These are phyloP conservation scores for Colletotrichum echinochloae DNA, from an alignment of 2,329 filamentous ascomycete genomes.

Conservation along the genomic window DNA sequence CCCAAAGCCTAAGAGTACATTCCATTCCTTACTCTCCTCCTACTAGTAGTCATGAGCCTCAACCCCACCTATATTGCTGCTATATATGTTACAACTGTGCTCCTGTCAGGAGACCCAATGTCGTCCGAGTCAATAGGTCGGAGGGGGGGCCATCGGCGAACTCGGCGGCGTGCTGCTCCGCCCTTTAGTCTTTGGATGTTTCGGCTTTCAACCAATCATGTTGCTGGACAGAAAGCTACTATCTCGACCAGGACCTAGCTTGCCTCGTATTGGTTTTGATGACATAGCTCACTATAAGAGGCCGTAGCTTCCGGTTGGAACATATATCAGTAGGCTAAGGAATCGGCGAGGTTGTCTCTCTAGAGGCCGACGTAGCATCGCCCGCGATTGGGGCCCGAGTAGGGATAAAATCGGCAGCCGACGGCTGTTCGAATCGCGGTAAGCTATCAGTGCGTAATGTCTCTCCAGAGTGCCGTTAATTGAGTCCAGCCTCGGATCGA, in stretches of 20 bases:
- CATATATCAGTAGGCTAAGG: too few relatives aligned
- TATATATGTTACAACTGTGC: too few relatives aligned
- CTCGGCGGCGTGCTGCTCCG: constrained; percentile 35
- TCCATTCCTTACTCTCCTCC: too few relatives aligned
- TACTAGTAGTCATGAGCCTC: too few relatives aligned
- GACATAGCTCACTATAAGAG: background rate
- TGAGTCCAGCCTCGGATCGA: constrained; percentile 29
- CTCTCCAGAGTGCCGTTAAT: background rate
- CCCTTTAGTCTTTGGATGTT: background rate
- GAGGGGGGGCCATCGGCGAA: too few relatives aligned
- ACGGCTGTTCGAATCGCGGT: constrained; percentile 43
- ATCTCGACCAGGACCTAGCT: constrained; percentile 13
- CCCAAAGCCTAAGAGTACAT: too few relatives aligned
- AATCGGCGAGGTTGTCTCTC: constrained; percentile 41
- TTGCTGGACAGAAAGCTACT: constrained; percentile 10
- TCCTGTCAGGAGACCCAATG: too few relatives aligned
- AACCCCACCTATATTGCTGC: too few relatives aligned
- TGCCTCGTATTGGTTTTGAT: constrained; percentile 15
- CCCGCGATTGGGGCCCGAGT: constrained; percentile 41
- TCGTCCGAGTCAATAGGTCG: too few relatives aligned
- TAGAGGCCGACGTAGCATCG: constrained; percentile 37
- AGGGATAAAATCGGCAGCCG: constrained; percentile 43
- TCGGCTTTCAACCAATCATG: background rate
- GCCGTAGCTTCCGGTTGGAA: too few relatives aligned
- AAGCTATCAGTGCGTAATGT: background rate